Percentiles rank a stretch among this genome's conserved stretches.
Conservation (phyloP, 352 stramenopile genomes). For the Peronosclerospora sorghi region DNA sequence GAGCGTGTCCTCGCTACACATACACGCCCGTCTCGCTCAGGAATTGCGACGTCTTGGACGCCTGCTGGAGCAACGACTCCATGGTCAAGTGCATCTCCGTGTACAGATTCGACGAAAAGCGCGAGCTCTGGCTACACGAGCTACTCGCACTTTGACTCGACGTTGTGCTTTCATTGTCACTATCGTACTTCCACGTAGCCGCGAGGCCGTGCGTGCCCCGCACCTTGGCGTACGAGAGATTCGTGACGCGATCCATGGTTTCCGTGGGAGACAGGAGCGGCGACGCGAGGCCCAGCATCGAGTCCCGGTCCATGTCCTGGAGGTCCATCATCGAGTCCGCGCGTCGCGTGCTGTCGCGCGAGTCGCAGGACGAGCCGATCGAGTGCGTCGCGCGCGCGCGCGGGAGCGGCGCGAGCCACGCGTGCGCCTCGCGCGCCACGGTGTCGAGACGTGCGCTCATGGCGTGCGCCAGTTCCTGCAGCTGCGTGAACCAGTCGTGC, state of each 20-base stretch:
- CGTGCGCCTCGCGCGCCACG: conserved; percentile 30
- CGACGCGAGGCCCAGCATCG: conserved; percentile 20
- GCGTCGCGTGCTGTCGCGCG: conserved; percentile 38
- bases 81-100: conserved; percentile 61
- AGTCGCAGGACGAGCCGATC: conserved; percentile 49
- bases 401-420: conserved; percentile 29
- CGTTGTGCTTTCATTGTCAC: conserved; percentile 39
- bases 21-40: conserved; percentile 33
- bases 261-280: conserved; percentile 25
- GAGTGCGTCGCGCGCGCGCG: conserved; percentile 34
- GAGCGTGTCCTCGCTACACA: conserved; percentile 11
- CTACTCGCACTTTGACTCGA: conserved; percentile 32
- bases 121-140: conserved; percentile 24
- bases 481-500: conserved; percentile 36
- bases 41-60: conserved; percentile 54
- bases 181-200: conserved; percentile 38
- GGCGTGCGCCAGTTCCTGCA: conserved; percentile 25
- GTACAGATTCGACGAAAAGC: conserved; percentile 34
- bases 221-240: conserved; percentile 30
- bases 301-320: conserved; percentile 47
- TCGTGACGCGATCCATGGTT: conserved; percentile 25
- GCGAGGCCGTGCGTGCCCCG: conserved; percentile 16
- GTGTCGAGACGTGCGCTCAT: conserved; percentile 41
- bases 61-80: conserved; percentile 57
- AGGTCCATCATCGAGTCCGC: conserved; percentile 49